Percentiles rank a stretch among this genome's conserved stretches.
Evolutionary conservation across 2,329 filamentous ascomycete genomes (phyloP).

Genomic region (Pseudocercospora eumusae): DNA sequence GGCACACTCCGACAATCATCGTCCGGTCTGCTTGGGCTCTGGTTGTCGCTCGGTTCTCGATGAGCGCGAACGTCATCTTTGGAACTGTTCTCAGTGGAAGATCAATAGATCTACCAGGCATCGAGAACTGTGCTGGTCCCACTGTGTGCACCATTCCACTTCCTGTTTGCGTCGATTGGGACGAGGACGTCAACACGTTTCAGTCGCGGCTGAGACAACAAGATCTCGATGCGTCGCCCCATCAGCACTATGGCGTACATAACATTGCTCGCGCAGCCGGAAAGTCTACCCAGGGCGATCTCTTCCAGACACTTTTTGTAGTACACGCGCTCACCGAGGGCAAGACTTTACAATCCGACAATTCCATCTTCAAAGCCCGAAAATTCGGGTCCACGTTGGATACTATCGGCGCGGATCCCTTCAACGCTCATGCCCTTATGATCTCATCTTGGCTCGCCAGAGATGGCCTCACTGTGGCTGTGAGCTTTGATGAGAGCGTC

Average conservation of each 20-base stretch:
- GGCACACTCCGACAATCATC: background rate
- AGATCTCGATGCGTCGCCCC: background rate
- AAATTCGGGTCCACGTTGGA: background rate
- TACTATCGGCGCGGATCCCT: background rate
- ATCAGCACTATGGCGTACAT: background rate
- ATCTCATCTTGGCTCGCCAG: background rate
- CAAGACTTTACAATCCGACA: slow-evolving; percentile 4
- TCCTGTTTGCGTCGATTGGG: background rate
- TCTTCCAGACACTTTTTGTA: background rate
- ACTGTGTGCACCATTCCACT: slow-evolving; percentile 20
- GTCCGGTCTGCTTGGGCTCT: slow-evolving; percentile 17
- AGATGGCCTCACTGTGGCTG: background rate
- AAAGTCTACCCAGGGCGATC: background rate
- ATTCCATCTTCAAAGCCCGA: slow-evolving; percentile 1
- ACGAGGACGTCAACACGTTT: background rate
- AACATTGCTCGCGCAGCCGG: background rate
- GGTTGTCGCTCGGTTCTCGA: slow-evolving; percentile 12
- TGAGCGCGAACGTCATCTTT: slow-evolving; percentile 17
- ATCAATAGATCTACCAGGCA: slow-evolving; percentile 9
- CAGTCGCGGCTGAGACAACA: background rate
- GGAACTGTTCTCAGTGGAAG: slow-evolving; percentile 18
- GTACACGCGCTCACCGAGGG: background rate
- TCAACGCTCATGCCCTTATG: slow-evolving; percentile 8
- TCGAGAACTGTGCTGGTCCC: slow-evolving; percentile 12
- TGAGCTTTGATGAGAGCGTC: slow-evolving; percentile 1